Percentiles rank a stretch among this genome's conserved stretches.
These are phyloP conservation scores for Meredithiella fracta DNA, from an alignment of 2,329 filamentous ascomycete genomes.

Conservation along the genomic window DNA sequence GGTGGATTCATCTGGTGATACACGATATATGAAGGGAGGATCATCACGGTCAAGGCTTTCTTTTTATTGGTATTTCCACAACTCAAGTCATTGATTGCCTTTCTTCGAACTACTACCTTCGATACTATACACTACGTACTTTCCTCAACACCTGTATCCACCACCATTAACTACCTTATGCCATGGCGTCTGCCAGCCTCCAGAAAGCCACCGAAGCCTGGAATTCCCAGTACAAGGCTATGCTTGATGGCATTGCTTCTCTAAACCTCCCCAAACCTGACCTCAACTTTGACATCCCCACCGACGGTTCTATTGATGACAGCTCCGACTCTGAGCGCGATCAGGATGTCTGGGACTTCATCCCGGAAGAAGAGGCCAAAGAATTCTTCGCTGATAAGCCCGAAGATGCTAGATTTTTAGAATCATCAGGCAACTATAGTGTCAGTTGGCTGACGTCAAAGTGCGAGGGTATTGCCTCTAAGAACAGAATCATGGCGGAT, in stretches of 20 bases:
- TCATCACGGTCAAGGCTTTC: too few species aligned
- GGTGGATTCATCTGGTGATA: too few species aligned
- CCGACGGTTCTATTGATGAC: constrained; percentile 31
- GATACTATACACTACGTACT: too few species aligned
- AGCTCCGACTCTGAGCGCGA: constrained; percentile 42
- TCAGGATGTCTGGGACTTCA: constrained; percentile 86
- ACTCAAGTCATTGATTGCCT: too few species aligned
- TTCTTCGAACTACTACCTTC: too few species aligned
- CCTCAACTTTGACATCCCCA: constrained; percentile 22
- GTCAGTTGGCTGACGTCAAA: constrained; percentile 54
- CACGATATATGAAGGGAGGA: too few species aligned
- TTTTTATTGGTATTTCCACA: too few species aligned
- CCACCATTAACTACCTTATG: background rate
- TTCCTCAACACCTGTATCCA: too few species aligned
- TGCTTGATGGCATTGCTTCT: constrained; percentile 70
- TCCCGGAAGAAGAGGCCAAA: constrained; percentile 31
- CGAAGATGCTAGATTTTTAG: constrained; percentile 10
- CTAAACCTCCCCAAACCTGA: constrained; percentile 35
- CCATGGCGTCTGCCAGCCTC: constrained; percentile 8
- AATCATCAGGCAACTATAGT: constrained; percentile 28
- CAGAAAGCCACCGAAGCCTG: constrained; percentile 34
- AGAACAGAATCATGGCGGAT: constrained; percentile 48
- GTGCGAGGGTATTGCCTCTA: constrained; percentile 50
- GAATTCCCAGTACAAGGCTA: constrained; percentile 69
- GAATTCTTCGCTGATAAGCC: constrained; percentile 23